Base-by-base conservation (phyloP, 139 green algal genomes). In the Coelastrella sp. region DNA sequence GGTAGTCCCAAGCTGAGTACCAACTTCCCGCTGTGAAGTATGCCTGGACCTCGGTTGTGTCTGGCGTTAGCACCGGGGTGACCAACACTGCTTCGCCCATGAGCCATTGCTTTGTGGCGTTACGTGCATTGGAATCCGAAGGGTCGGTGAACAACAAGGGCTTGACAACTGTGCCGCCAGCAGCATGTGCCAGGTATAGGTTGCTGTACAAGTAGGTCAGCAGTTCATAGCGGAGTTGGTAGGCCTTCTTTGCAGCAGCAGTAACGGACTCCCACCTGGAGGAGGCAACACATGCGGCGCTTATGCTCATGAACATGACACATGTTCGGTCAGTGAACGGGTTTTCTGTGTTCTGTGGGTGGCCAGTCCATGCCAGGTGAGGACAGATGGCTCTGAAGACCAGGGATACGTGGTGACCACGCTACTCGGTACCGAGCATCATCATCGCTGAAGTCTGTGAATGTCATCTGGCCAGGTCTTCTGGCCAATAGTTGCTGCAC, bases 221-320 rank as follows among this genome's bases (percentile, higher is more conserved):
- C 59, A 90, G 73, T 58, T 84, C 73, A 59, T 90, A 90, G n/a
- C 85, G 85, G 20, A 90, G 73, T 4, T 47, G 19, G 59, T 84
- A 83, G 17, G 85, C 85, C 58, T 90, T 90, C n/a, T 60, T 58
- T 19, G 71, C 64, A 17, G 85, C 58, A 3, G 85, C 85, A 13
- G 74, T 64, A 0, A 90, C 85, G 13, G 19, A 59, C 3, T n/a
- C 20, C 85, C 96, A 98, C 54, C 83, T 89, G 83, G 16, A 91
- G 79, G 20, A 92, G 32, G 32, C 32, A 47, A 47, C 32, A 47
- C 32, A 47, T 47, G 32, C 32, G 32, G 32, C 32, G 32, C 32
- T 47, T 47, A 47, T 47, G 32, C 32, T 47, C 32, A 47, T 47
- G 32, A 47, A 47, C 32, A 47, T 47, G 1, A 47, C 32, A 0